Evolutionary conservation across 768 basidiomycete genomes (phyloP), one percentile per base, ranked within the genome.

Genomic region (Omphalotus guepiniiformis): DNA sequence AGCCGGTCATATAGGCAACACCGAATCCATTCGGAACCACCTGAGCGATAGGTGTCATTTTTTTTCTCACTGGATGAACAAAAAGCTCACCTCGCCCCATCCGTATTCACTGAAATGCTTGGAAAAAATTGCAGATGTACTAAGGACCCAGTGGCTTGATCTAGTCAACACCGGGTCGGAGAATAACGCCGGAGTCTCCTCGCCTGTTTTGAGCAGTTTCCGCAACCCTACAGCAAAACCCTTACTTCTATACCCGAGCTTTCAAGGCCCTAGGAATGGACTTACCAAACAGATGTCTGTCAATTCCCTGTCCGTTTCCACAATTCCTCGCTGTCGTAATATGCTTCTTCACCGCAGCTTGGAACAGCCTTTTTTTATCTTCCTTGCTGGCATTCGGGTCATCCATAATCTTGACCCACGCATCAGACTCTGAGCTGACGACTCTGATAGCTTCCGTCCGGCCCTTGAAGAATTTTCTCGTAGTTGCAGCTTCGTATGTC

Each of bases 11-110:
- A 60, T 97, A 97, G 11, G 92, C 87, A 25, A 97, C 85, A 26
- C 94, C 94, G 60, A 94, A 97, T 1, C 94, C 94, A 54, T 96
- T 85, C 1, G 89, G 84, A 21, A 95, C 91, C 37, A 97, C 88
- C 77, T 78, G 48, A 27, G 15, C 15, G 34, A n/a, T 26, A 12
- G 13, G 21, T 12, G 39, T 23, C 30, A 32, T 32, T 32, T 32
- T 9, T 32, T 32, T 9, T 32, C 30, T n/a, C 30, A 9, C 36
- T 46, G 25, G 15, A 29, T 30, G 26, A 39, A 48, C 28, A 2
- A 19, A 35, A 46, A 38, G 27, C 3, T 11, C 37, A 78, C 85
- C 76, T 92, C 89, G 40, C 94, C 94, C 94, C 94, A 97, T 12
- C 93, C 93, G 64, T 96, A 93, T 18, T 76, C 81, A 29, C 74